Conservation (phyloP, 176 grass and related monocot genomes). For the Oryza glaberrima region DNA sequence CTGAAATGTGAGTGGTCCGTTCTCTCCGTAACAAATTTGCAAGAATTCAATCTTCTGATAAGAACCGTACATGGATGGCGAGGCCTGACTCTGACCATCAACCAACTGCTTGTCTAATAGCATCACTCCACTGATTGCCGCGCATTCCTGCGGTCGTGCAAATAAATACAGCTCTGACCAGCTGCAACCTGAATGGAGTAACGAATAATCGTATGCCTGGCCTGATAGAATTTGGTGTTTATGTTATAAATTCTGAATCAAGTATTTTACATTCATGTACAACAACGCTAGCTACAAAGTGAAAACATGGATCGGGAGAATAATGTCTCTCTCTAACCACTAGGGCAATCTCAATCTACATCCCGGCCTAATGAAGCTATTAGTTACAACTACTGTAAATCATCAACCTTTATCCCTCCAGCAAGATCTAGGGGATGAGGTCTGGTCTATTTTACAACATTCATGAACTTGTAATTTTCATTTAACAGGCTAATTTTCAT, state of each 20-base stretch:
- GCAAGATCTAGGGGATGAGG: not conserved
- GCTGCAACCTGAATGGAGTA: not conserved
- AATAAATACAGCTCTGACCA: not conserved
- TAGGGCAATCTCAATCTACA: not conserved
- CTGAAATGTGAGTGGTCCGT: not conserved
- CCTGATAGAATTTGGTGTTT: not conserved
- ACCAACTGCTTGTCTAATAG: constrained; percentile 15
- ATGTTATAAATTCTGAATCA: not conserved
- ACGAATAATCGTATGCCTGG: not conserved
- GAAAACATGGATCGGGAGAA: not conserved
- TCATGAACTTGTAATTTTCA: not conserved
- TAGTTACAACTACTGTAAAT: constrained; percentile 9
- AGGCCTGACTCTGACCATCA: constrained; percentile 29
- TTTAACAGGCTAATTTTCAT: too few species aligned
- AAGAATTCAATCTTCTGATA: not conserved
- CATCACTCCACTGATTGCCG: not conserved
- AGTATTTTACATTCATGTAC: not conserved
- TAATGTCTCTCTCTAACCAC: not conserved
- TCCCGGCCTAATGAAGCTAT: not conserved
- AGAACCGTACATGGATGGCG: not conserved
- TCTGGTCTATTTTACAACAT: not conserved
- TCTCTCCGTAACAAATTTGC: constrained; percentile 2
- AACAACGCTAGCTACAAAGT: constrained; percentile 10
- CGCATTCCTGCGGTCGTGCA: not conserved
- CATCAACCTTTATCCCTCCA: not conserved